Base-by-base conservation (phyloP, 2,329 filamentous ascomycete species). In the Aspergillus tamarii region DNA sequence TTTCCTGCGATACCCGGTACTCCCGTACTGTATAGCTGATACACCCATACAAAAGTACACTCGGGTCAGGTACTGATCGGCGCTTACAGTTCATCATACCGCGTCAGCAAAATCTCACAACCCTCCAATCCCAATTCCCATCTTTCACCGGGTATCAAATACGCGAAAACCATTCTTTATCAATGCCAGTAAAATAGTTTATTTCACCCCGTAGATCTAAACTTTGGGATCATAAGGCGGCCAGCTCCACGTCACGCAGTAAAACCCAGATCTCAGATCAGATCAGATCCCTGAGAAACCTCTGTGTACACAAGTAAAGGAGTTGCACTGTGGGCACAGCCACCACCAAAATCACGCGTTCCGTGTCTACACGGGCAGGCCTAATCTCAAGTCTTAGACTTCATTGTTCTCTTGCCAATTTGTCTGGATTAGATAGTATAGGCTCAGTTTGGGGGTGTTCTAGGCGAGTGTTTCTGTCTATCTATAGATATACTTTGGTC, bases 271-370 rank as follows among this genome's bases (percentile, higher is more conserved):
- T 26, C 52, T 3, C n/a, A 55, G 52, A 39, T 55, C 52, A 39
- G 52, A 54, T 36, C 52, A 23, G 28, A 34, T 53, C 50, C 5
- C 34, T 36, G 14, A 53, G 26, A 26, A 23, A 36, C n/a, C 19
- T 23, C 32, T 54, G n/a, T 54, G 32, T 54, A 36, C 34, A 21
- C 3, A 23, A 34, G 28, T 2, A 36, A 53, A 28, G 30, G n/a
- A 32, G 16, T 32, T 19, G 50, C 21, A 16, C 4, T 55, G 32
- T 28, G 26, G 21, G 34, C 52, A 55, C 52, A 55, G 52, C 52
- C 32, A 55, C 52, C 52, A 55, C 52, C 34, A 55, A 54, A 39
- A 41, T 55, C 32, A 55, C 32, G 52, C 52, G 52, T 55, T 55
- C 52, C 52, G 32, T 55, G 34, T 39, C 52, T 39, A 14, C 28